Percentiles rank a stretch among this genome's conserved stretches.
phyloP scores from a whole-genome alignment of 1,139 yeast genomes.

The Hyphopichia buzzinii region DNA sequence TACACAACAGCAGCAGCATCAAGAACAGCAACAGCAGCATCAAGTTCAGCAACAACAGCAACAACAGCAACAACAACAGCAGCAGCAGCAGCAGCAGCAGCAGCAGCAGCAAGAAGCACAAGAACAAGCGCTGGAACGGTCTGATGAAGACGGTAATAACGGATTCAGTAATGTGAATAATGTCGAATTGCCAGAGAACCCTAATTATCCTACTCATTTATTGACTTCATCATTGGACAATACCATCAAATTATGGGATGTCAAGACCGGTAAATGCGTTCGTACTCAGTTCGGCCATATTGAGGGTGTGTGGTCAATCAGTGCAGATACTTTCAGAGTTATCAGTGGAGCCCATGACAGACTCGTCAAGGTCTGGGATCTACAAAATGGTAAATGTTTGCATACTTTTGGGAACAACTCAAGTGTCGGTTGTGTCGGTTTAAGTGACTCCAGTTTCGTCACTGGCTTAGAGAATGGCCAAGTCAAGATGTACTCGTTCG shows the following conservation, averaged over 20 bases:
- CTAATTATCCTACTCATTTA: constrained; percentile 69
- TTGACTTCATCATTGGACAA: constrained; percentile 88
- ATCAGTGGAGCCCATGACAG: constrained; percentile 94
- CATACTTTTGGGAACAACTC: constrained; percentile 80
- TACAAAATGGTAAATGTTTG: constrained; percentile 89
- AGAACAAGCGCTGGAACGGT: too few relatives aligned
- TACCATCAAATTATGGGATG: constrained; percentile 92
- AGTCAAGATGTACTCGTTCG: constrained; percentile 81
- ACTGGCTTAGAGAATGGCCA: constrained; percentile 88
- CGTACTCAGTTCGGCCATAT: constrained; percentile 96
- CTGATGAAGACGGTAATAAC: constrained; percentile 6
- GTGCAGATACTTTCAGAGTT: constrained; percentile 91
- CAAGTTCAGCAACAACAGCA: constrained; percentile 1
- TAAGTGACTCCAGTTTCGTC: constrained; percentile 86
- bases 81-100: background rate
- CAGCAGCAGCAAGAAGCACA: constrained; percentile 1
- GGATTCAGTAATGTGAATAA: constrained; percentile 20
- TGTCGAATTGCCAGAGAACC: constrained; percentile 21
- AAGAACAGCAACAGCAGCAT: constrained; percentile 8
- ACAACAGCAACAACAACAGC: background rate
- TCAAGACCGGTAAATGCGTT: constrained; percentile 79
- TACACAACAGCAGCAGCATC: constrained; percentile 1
- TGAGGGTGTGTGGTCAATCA: constrained; percentile 96
- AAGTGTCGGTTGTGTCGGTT: constrained; percentile 82
- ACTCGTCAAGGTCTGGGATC: constrained; percentile 89